These are phyloP conservation scores for Magnolia kwangsiensis DNA, from an alignment of 164 flowering plant species.

Conservation along the genomic window DNA sequence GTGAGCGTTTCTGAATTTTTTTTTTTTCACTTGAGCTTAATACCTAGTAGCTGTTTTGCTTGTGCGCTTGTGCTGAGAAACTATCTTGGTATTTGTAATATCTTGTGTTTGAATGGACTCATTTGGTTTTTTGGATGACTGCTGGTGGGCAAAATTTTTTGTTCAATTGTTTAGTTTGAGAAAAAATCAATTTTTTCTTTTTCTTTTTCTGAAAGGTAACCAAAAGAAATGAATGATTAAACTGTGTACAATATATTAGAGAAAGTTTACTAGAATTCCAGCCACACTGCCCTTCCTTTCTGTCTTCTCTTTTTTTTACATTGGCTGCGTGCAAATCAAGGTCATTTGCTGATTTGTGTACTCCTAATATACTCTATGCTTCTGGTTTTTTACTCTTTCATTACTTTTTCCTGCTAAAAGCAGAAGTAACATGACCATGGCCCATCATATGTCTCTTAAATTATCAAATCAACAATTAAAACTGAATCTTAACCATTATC, in stretches of 20 bases:
- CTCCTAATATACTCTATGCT: background rate
- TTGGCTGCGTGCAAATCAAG: background rate
- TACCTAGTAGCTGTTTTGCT: background rate
- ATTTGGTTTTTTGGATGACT: background rate
- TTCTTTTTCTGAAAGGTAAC: too few relatives aligned
- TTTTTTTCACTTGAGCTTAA: background rate
- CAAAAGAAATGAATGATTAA: background rate
- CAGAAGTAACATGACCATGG: background rate
- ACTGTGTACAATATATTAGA: background rate
- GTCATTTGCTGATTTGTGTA: background rate
- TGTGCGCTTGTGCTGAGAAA: background rate
- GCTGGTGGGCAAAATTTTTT: too few relatives aligned
- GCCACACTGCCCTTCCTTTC: background rate
- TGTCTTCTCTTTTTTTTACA: background rate
- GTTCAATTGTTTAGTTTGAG: too few relatives aligned
- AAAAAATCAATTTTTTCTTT: too few relatives aligned
- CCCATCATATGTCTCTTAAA: too few relatives aligned
- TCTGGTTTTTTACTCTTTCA: background rate
- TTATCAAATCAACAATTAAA: too few relatives aligned
- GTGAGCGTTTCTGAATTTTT: conserved; percentile 31
- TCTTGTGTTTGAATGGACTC: background rate
- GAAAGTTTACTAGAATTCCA: background rate
- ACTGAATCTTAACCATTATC: too few relatives aligned
- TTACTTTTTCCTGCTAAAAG: background rate
- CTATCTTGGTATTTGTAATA: background rate